phyloP scores from a whole-genome alignment of 2,329 filamentous ascomycete genomes.

The Fusarium liriodendri region DNA sequence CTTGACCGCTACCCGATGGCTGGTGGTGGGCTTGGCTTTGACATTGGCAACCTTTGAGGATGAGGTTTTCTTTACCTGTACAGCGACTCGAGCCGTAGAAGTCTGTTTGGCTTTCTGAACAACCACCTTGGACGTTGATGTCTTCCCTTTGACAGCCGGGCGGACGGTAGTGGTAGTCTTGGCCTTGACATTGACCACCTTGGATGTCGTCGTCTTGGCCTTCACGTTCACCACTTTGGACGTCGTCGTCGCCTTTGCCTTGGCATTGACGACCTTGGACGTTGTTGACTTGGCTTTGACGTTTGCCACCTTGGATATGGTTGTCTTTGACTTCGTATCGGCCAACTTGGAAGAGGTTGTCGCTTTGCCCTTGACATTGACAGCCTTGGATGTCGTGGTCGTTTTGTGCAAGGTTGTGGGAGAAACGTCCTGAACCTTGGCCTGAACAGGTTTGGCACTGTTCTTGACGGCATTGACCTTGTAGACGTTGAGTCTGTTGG shows the following conservation, averaged over 20 bases:
- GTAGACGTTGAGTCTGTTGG: slow-evolving; percentile 30
- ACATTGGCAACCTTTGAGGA: background rate
- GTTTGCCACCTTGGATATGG: background rate
- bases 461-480: slow-evolving; percentile 13
- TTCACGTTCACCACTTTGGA: background rate
- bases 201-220: background rate
- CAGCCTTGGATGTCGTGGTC: background rate
- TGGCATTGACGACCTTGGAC: background rate
- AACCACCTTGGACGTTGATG: background rate
- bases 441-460: background rate
- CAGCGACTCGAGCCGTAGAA: background rate
- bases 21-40: background rate
- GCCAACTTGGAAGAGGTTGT: background rate
- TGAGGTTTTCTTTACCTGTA: background rate
- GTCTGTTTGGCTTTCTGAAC: background rate
- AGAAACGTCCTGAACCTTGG: slow-evolving; percentile 2
- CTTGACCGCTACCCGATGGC: background rate
- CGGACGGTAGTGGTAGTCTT: background rate
- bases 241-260: background rate
- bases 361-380: background rate
- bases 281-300: background rate
- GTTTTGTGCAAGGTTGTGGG: background rate
- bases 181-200: background rate
- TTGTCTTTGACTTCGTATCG: background rate
- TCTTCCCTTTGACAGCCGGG: background rate